Evolutionary conservation across 2,329 filamentous ascomycete genomes (phyloP).

Genomic region (Epichloe brachyelytri): DNA sequence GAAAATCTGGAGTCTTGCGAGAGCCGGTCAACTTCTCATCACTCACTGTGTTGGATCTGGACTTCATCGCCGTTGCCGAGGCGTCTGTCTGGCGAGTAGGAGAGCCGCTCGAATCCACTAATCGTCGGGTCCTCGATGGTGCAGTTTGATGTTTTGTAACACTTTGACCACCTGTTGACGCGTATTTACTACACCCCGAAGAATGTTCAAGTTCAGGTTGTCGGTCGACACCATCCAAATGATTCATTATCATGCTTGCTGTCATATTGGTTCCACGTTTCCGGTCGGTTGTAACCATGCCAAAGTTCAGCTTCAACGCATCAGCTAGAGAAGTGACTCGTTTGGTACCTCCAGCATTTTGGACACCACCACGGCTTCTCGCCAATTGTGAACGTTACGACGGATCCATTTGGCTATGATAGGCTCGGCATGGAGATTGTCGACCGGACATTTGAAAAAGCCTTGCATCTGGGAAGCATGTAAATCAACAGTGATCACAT

Average conservation of each 20-base stretch:
- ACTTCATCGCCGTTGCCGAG: conserved; percentile 6
- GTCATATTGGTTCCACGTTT: conserved; percentile 58
- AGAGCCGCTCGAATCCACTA: conserved; percentile 31
- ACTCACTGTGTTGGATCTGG: conserved; percentile 5
- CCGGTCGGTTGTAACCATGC: conserved; percentile 81
- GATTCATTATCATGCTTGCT: conserved; percentile 63
- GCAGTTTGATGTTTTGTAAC: conserved; percentile 10
- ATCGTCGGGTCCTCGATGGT: conserved; percentile 5
- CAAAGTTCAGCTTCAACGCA: conserved; percentile 92
- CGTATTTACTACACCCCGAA: conserved; percentile 10
- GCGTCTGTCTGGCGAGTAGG: conserved; percentile 20
- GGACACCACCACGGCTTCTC: conserved; percentile 86
- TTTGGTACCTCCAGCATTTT: conserved; percentile 98
- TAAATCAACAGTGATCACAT: conserved; percentile 93
- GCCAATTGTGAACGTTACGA: conserved; percentile 77
- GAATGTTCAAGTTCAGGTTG: conserved; percentile 28
- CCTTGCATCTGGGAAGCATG: conserved; percentile 99
- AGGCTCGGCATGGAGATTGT: conserved; percentile 93
- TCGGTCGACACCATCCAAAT: conserved; percentile 47
- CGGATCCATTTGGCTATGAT: conserved; percentile 93
- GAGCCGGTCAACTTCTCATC: conserved; percentile 12
- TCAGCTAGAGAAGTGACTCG: conserved; percentile 92
- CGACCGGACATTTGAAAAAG: conserved; percentile 95
- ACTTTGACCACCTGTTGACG: conserved; percentile 11
- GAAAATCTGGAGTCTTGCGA: conserved; percentile 14